Base-by-base conservation (phyloP, 768 basidiomycete genomes). In the Candolleomyces eurysporus region DNA sequence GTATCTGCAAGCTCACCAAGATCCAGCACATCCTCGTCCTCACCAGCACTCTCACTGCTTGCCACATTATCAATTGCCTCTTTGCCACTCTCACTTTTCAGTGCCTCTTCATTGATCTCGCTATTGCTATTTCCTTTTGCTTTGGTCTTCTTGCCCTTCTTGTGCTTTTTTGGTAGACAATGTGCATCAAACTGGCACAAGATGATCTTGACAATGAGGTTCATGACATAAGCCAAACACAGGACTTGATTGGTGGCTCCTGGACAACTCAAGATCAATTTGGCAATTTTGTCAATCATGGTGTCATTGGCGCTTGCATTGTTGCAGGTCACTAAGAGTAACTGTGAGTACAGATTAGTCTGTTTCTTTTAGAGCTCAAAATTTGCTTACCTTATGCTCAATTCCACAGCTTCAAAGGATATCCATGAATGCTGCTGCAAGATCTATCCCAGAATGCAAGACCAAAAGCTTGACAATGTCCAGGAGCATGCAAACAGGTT, bases 191-290 rank as follows among this genome's bases (percentile, higher is more conserved):
- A 79, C 48, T 67, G 59, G 0, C 51, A 16, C 0, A 78, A 26
- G 1, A 76, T 11, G 4, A 62, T 62, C 55, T 76, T 76, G 0
- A 73, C 74, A 0, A 72, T 61, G 0, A 79, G 65, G 50, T 74
- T 76, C 42, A 78, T 11, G 9, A 72, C 65, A 42, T 80, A 78
- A 0, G 66, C 60, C 57, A 80, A 78, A 66, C 79, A 81, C 0
- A 64, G 51, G 0, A 66, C 69, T 6, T 67, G 73, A 21, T 63
- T 69, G 0, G 56, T 58, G 3, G 53, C 39, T 16, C 74, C 73
- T 10, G 55, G 58, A 49, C 71, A 76, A 3, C 46, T 30, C 0
- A 46, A 48, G 0, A 79, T 10, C 0, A 63, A 26, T 0, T 66
- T 30, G 2, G 31, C 61, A 9, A 79, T 71, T 14, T 65, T 36